Evolutionary conservation across 306 rosid species (phyloP).

Genomic region (Citrullus mucosospermus): DNA sequence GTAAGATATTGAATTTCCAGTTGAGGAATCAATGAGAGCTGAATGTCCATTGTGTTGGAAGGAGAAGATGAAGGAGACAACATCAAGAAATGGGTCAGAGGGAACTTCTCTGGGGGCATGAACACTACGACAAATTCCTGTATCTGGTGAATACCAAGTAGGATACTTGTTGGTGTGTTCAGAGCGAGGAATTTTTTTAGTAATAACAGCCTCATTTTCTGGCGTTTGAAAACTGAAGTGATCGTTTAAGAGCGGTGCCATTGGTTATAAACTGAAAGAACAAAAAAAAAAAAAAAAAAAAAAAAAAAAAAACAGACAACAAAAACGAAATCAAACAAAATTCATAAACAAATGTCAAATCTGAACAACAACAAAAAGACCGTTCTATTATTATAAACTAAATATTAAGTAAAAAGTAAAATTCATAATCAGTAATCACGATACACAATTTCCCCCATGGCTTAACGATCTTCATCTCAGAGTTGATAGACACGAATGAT

Average conservation of each 20-base stretch:
- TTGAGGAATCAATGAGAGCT: conserved; percentile 61
- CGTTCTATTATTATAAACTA: no score
- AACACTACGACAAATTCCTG: conserved; percentile 49
- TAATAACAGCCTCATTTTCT: not conserved
- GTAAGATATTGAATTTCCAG: conserved; percentile 56
- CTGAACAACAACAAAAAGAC: not conserved
- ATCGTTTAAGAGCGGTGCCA: conserved; percentile 16
- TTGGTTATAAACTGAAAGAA: not conserved
- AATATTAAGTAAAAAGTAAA: no score
- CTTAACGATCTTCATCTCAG: no score
- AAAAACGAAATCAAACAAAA: not conserved
- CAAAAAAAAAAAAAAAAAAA: no score
- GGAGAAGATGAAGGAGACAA: conserved; percentile 58
- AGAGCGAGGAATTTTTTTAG: not conserved
- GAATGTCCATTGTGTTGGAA: conserved; percentile 40
- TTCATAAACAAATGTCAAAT: not conserved
- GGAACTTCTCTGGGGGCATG: conserved; percentile 37
- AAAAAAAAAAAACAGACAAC: not conserved
- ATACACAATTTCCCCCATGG: no score
- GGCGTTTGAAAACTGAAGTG: not conserved
- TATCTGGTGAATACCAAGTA: conserved; percentile 47
- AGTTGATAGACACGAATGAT: no score
- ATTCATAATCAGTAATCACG: no score
- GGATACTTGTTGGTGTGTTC: conserved; percentile 9
- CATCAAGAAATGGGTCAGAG: conserved; percentile 48